Evolutionary conservation across 768 basidiomycete species (phyloP).

Genomic region (Suillus decipiens): DNA sequence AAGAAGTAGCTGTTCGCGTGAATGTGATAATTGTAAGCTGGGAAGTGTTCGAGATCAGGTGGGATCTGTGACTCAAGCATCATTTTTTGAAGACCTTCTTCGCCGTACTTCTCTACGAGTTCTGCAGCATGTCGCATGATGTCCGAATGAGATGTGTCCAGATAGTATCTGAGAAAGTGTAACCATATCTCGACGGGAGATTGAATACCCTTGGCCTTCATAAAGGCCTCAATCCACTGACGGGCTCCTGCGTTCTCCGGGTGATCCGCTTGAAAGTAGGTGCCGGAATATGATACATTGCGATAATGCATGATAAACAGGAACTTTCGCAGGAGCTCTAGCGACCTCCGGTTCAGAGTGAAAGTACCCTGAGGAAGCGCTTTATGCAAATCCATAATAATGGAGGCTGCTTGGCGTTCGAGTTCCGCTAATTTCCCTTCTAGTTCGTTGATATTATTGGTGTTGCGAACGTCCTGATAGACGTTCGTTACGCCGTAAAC

Average conservation of each 20-base stretch:
- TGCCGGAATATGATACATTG: constrained; percentile 18
- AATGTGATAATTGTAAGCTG: constrained; percentile 28
- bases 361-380: constrained; percentile 14
- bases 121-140: constrained; percentile 11
- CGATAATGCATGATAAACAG: constrained; percentile 40
- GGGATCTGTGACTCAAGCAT: neutral
- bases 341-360: constrained; percentile 27
- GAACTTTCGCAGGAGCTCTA: constrained; percentile 37
- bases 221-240: constrained; percentile 30
- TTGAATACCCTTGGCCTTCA: constrained; percentile 22
- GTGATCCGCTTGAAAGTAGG: constrained; percentile 31
- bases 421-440: constrained; percentile 32
- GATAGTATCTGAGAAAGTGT: constrained; percentile 33
- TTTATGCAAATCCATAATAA: constrained; percentile 24
- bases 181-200: constrained; percentile 33
- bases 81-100: neutral
- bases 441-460: constrained; percentile 26
- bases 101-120: constrained; percentile 6
- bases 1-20: constrained; percentile 32
- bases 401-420: constrained; percentile 28
- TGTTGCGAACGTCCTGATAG: constrained; percentile 27
- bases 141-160: constrained; percentile 32
- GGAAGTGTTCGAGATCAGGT: constrained; percentile 20
- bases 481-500: constrained; percentile 25
- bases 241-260: constrained; percentile 18